A percentile compares a stretch with the other conserved stretches of the same genome.
These are phyloP conservation scores for Aspergillus ochraceoroseus DNA, from an alignment of 2,329 filamentous ascomycete genomes.

Conservation along the genomic window DNA sequence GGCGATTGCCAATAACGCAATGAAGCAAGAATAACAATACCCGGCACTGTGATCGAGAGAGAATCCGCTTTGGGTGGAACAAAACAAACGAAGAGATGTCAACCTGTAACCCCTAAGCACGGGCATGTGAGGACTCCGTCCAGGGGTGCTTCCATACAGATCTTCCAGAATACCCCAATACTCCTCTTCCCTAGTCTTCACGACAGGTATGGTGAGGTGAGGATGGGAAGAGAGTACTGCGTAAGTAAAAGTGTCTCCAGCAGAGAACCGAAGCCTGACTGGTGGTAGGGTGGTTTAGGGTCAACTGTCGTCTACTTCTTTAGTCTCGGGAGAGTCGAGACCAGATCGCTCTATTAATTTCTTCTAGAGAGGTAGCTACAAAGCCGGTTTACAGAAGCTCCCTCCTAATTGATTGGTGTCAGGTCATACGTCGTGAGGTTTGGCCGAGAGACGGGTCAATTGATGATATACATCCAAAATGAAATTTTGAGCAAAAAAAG, in stretches of 20 bases:
- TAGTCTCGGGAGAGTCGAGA: neutral
- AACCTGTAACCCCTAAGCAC: neutral
- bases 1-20: conserved; percentile 3
- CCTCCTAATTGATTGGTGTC: conserved; percentile 18
- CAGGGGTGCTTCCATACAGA: conserved; percentile 7
- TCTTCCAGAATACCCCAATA: conserved; percentile 6
- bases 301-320: too few species aligned
- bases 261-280: too few species aligned
- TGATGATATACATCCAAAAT: conserved; percentile 6
- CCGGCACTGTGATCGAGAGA: too few species aligned
- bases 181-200: neutral
- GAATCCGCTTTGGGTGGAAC: too few species aligned
- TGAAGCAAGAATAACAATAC: too few species aligned
- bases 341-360: neutral
- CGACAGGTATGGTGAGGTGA: neutral
- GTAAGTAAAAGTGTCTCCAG: too few species aligned
- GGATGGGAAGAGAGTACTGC: too few species aligned
- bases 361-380: too few species aligned
- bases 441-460: conserved; percentile 5
- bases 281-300: too few species aligned
- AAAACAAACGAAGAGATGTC: too few species aligned
- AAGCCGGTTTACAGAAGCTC: neutral
- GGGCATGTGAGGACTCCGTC: neutral
- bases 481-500: neutral
- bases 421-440: conserved; percentile 13